phyloP scores from a whole-genome alignment of 768 basidiomycete species.

The Nevesoporus exiguus region DNA sequence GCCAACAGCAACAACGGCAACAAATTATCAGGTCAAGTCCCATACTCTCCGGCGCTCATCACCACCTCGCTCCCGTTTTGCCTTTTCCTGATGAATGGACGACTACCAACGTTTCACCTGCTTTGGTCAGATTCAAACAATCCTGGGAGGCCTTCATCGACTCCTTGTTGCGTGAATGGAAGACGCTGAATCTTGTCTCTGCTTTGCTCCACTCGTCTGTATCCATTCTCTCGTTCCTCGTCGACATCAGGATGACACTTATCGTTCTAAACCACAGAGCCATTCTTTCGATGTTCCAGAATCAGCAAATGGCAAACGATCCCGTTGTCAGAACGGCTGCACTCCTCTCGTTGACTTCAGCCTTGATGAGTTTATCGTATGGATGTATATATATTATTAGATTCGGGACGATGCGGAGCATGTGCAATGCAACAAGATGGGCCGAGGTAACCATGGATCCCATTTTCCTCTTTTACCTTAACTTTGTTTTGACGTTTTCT shows the following conservation, averaged over 20 bases:
- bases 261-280: conserved; percentile 39
- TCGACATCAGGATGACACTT: not conserved
- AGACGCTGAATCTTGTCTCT: conserved; percentile 71
- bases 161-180: conserved; percentile 70
- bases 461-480: not conserved
- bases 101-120: conserved; percentile 50
- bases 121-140: conserved; percentile 57
- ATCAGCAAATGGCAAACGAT: conserved; percentile 46
- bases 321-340: conserved; percentile 61
- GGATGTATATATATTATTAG: conserved; percentile 73
- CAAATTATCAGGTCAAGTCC: conserved; percentile 22
- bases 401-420: conserved; percentile 69
- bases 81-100: conserved; percentile 57
- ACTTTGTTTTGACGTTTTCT: not conserved
- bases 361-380: conserved; percentile 67
- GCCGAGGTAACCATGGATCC: conserved; percentile 49
- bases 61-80: conserved; percentile 23
- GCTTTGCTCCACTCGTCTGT: conserved; percentile 54
- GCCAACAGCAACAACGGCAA: conserved; percentile 14
- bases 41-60: conserved; percentile 26
- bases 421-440: conserved; percentile 69
- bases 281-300: conserved; percentile 68
- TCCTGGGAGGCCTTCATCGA: conserved; percentile 74
- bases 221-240: not conserved
- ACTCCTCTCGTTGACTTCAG: conserved; percentile 60